A percentile compares a stretch with the other conserved stretches of the same genome.
Conservation (phyloP, 495 filamentous ascomycete genomes). For the Aspergillus nidulans region DNA sequence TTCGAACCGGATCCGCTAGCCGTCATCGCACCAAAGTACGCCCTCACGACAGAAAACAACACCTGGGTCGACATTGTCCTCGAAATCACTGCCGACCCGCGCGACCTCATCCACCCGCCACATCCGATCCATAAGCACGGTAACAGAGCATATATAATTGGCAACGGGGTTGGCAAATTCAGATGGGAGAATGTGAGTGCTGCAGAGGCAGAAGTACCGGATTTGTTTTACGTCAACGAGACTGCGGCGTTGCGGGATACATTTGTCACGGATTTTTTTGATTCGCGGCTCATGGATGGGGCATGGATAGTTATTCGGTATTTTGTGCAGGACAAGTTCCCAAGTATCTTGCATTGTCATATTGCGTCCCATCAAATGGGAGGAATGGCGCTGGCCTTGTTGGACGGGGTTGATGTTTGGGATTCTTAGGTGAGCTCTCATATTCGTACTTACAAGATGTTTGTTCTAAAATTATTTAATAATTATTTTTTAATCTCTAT, state of each 20-base stretch:
- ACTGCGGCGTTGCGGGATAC: constrained; percentile 36
- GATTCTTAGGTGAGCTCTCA: neutral
- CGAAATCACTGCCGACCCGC: constrained; percentile 22
- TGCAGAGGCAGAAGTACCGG: constrained; percentile 34
- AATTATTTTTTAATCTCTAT: too few species aligned
- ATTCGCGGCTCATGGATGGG: constrained; percentile 9
- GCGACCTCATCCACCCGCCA: constrained; percentile 27
- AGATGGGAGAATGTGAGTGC: constrained; percentile 38
- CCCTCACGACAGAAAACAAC: constrained; percentile 39
- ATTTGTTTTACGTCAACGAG: constrained; percentile 42
- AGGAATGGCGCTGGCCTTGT: constrained; percentile 45
- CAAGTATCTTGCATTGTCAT: constrained; percentile 52
- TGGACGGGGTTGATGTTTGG: constrained; percentile 50
- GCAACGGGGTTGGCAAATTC: constrained; percentile 35
- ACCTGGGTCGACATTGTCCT: constrained; percentile 53
- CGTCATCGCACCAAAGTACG: neutral
- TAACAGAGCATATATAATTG: constrained; percentile 46
- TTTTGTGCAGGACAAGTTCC: constrained; percentile 46
- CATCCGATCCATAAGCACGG: constrained; percentile 56
- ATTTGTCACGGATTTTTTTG: constrained; percentile 29
- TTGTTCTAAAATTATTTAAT: too few species aligned
- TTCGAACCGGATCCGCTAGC: constrained; percentile 22
- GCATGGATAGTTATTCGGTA: constrained; percentile 50
- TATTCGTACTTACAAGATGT: constrained; percentile 21
- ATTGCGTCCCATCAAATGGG: constrained; percentile 45